Conservation (phyloP, 345 rosid genomes). For the Toxicodendron radicans region DNA sequence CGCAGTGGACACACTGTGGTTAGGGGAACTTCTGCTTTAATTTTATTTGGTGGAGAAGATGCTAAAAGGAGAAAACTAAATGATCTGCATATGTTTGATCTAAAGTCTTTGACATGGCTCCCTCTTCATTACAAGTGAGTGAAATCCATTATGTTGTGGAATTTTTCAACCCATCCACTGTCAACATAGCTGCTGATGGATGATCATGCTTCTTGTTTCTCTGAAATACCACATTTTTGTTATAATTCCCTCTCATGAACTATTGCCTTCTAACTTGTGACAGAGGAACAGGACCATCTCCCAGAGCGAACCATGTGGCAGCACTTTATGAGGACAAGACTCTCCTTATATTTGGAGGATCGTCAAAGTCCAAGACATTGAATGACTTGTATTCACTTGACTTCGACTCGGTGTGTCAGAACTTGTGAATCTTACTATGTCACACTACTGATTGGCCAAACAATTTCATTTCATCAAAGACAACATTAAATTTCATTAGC, state of each 20-base stretch:
- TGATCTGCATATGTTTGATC: constrained; percentile 95
- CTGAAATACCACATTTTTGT: neutral
- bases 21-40: constrained; percentile 73
- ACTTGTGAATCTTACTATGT: constrained; percentile 3
- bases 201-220: constrained; percentile 1
- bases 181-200: constrained; percentile 2
- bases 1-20: constrained; percentile 93
- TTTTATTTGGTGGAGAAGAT: constrained; percentile 95
- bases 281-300: constrained; percentile 89
- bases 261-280: neutral
- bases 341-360: constrained; percentile 83
- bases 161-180: neutral
- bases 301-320: constrained; percentile 88
- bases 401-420: constrained; percentile 75
- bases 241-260: neutral
- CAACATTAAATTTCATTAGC: constrained; percentile 3
- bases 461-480: constrained; percentile 10
- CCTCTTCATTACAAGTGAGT: constrained; percentile 97
- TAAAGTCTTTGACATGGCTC: constrained; percentile 93
- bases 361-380: constrained; percentile 75
- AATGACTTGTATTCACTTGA: constrained; percentile 94
- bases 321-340: constrained; percentile 80
- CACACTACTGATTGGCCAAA: neutral
- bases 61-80: constrained; percentile 85
- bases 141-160: neutral